These are phyloP conservation scores for Arachnomyces sp. DNA, from an alignment of 2,329 filamentous ascomycete genomes.

Conservation along the genomic window DNA sequence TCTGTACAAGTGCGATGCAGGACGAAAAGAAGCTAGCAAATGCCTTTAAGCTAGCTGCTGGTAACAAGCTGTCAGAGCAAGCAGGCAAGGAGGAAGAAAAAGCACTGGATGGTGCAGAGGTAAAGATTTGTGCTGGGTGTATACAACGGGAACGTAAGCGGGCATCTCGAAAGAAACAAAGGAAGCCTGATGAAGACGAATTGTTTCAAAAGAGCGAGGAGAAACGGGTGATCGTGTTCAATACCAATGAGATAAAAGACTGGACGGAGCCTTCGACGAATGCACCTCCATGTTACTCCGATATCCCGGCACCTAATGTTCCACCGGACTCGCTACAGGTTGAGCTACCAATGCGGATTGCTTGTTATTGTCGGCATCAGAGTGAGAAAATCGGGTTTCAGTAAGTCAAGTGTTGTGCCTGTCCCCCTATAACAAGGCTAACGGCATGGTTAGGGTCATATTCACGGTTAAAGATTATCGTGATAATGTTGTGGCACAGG, in stretches of 20 bases:
- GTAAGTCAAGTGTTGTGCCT: conserved; percentile 23
- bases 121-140: conserved; percentile 85
- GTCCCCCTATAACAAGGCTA: conserved; percentile 10
- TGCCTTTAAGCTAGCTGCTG: conserved; percentile 54
- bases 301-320: conserved; percentile 20
- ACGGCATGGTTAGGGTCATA: conserved; percentile 53
- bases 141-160: conserved; percentile 86
- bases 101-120: conserved; percentile 82
- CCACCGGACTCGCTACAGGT: conserved; percentile 62
- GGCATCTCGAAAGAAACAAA: conserved; percentile 83
- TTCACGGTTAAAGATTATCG: conserved; percentile 83
- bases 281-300: conserved; percentile 38
- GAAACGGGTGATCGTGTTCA: conserved; percentile 80
- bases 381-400: conserved; percentile 85
- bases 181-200: conserved; percentile 87
- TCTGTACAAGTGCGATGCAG: conserved; percentile 88
- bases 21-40: conserved; percentile 57
- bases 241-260: conserved; percentile 77
- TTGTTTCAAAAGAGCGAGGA: conserved; percentile 74
- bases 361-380: conserved; percentile 94
- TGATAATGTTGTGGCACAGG: conserved; percentile 70
- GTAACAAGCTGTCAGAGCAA: conserved; percentile 32
- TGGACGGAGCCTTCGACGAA: conserved; percentile 59
- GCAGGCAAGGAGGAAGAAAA: conserved; percentile 53
- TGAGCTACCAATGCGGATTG: conserved; percentile 86